Percentiles rank a stretch among this genome's conserved stretches.
These are phyloP conservation scores for Trichosanthes cucumerina DNA, from an alignment of 306 rosid genomes.

Conservation along the genomic window DNA sequence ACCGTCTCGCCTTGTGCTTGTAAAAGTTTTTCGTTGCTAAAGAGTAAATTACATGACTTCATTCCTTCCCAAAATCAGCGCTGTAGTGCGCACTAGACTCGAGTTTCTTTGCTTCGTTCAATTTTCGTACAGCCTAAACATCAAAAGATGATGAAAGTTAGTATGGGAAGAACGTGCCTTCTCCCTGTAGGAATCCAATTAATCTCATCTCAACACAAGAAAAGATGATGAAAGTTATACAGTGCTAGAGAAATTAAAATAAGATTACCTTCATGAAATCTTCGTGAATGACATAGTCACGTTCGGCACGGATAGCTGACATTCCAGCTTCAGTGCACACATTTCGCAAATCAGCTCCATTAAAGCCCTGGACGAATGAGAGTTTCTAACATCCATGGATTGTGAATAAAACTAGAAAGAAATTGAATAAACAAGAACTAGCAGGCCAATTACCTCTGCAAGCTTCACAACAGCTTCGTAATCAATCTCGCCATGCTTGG, in stretches of 20 bases:
- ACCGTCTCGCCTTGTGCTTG: background rate
- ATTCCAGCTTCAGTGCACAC: constrained; percentile 99
- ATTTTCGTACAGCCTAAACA: constrained; percentile 61
- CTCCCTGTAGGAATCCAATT: background rate
- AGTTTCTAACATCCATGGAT: background rate
- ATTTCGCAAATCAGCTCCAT: constrained; percentile 93
- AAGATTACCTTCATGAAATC: constrained; percentile 84
- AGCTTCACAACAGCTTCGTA: constrained; percentile 97
- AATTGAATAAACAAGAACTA: background rate
- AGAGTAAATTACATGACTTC: background rate
- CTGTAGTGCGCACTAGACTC: constrained; percentile 76
- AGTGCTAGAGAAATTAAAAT: background rate
- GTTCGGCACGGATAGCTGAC: constrained; percentile 94
- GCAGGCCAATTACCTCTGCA: constrained; percentile 55
- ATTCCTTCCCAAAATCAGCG: constrained; percentile 79
- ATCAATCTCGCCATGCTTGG: constrained; percentile 95
- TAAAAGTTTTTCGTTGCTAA: background rate
- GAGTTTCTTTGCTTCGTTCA: constrained; percentile 71
- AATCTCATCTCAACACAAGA: background rate
- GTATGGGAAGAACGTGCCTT: background rate
- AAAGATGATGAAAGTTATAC: no score
- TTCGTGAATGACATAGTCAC: constrained; percentile 90
- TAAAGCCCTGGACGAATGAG: constrained; percentile 55
- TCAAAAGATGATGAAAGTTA: constrained; percentile 2
- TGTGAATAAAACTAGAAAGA: background rate